Percentiles rank a stretch among this genome's conserved stretches.
phyloP scores from a whole-genome alignment of 2,329 filamentous ascomycete species.

The Colletotrichum noveboracense region DNA sequence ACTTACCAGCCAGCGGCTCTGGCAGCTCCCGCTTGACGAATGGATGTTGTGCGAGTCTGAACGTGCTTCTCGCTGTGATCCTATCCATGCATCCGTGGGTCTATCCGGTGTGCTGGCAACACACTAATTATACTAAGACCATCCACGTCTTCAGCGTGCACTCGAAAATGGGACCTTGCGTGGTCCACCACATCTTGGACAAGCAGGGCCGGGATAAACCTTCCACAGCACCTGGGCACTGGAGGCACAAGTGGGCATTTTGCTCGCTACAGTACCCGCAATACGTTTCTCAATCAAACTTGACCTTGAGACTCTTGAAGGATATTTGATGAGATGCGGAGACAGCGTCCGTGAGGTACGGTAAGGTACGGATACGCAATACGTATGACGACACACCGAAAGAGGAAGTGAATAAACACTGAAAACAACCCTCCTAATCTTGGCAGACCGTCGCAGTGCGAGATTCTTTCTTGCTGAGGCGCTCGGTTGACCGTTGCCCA shows the following conservation, averaged over 20 bases:
- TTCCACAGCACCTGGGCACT: background rate
- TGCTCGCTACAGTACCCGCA: background rate
- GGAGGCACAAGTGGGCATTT: background rate
- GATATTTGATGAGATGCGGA: background rate
- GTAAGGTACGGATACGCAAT: background rate
- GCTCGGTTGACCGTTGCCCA: constrained; percentile 10
- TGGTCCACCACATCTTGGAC: background rate
- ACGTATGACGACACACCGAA: background rate
- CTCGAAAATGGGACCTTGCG: background rate
- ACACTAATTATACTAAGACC: background rate
- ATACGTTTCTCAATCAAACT: background rate
- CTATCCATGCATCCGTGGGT: background rate
- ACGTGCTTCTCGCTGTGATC: background rate
- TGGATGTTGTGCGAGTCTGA: background rate
- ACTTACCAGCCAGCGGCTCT: background rate
- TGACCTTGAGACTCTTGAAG: background rate
- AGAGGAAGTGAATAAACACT: background rate
- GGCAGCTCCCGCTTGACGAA: background rate
- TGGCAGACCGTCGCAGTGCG: background rate
- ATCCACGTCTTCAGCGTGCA: background rate
- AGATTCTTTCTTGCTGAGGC: background rate
- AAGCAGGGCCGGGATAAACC: background rate
- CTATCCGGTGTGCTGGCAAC: background rate
- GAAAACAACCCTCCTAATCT: background rate
- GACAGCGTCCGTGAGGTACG: background rate